phyloP scores from a whole-genome alignment of 2,329 filamentous ascomycete genomes.

The Pezicula neosporulosa region DNA sequence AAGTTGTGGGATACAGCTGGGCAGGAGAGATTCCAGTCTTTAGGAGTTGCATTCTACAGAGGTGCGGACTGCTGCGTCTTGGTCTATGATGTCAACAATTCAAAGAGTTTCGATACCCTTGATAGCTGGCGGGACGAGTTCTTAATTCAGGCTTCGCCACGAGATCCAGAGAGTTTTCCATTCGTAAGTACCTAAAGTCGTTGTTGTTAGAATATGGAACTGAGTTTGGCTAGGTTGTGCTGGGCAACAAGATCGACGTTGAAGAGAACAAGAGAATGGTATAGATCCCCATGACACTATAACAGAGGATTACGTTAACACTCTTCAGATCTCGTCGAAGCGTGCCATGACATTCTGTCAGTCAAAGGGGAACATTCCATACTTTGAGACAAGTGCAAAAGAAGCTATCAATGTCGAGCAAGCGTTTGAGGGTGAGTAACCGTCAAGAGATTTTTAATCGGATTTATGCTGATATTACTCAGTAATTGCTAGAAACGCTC shows the following conservation, averaged over 20 bases:
- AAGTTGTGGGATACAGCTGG: conserved; percentile 98
- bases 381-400: conserved; percentile 99
- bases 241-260: conserved; percentile 98
- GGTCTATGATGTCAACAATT: conserved; percentile 98
- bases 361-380: conserved; percentile 94
- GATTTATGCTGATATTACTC: conserved; percentile 5
- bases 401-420: conserved; percentile 98
- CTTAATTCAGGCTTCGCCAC: conserved; percentile 91
- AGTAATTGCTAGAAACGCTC: conserved; percentile 95
- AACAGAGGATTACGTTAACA: conserved; percentile 16
- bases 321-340: conserved; percentile 79
- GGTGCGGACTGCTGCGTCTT: conserved; percentile 97
- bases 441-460: conserved; percentile 2
- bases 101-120: conserved; percentile 97
- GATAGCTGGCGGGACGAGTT: conserved; percentile 99
- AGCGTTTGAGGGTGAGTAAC: conserved; percentile 58
- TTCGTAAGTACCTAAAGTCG: conserved; percentile 66
- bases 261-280: conserved; percentile 96
- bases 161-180: conserved; percentile 95
- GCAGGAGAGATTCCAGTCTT: conserved; percentile 94
- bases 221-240: conserved; percentile 63
- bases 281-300: conserved; percentile 26
- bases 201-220: conserved; percentile 2
- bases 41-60: conserved; percentile 96
- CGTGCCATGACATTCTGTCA: conserved; percentile 96